Conservation (phyloP, 1,284 basidiomycete genomes). For the Golubevia pallescens region DNA sequence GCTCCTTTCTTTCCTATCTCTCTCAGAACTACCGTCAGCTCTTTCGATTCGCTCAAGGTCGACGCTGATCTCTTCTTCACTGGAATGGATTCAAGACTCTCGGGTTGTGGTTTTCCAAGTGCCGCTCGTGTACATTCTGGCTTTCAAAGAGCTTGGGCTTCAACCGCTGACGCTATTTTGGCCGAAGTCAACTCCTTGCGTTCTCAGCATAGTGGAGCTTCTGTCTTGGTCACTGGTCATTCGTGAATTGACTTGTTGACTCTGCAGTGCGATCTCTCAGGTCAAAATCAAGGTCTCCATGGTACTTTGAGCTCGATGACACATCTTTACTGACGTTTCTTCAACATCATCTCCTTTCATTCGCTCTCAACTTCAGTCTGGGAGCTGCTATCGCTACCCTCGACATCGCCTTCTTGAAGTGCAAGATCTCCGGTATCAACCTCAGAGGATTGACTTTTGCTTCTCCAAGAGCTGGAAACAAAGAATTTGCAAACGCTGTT, state of each 20-base stretch:
- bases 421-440: conserved; percentile 20
- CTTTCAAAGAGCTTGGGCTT: conserved; percentile 44
- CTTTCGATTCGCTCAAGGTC: conserved; percentile 28
- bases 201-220: conserved; percentile 18
- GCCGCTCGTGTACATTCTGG: conserved; percentile 31
- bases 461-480: conserved; percentile 36
- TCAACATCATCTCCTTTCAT: background rate
- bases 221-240: conserved; percentile 39
- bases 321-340: background rate
- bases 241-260: conserved; percentile 10
- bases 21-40: background rate
- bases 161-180: conserved; percentile 28
- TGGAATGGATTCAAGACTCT: conserved; percentile 24
- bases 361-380: conserved; percentile 9
- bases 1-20: background rate
- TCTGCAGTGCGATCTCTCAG: no score
- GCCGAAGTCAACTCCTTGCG: conserved; percentile 29
- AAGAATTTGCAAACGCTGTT: conserved; percentile 4
- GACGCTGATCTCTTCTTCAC: conserved; percentile 27
- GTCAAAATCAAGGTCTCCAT: no score
- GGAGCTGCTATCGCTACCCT: conserved; percentile 42
- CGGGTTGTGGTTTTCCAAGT: conserved; percentile 17
- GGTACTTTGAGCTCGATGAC: no score
- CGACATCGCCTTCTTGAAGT: conserved; percentile 34
- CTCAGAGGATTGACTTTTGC: conserved; percentile 24